Conservation (phyloP, 257 asterid genomes). For the Euphrasia confusa region DNA sequence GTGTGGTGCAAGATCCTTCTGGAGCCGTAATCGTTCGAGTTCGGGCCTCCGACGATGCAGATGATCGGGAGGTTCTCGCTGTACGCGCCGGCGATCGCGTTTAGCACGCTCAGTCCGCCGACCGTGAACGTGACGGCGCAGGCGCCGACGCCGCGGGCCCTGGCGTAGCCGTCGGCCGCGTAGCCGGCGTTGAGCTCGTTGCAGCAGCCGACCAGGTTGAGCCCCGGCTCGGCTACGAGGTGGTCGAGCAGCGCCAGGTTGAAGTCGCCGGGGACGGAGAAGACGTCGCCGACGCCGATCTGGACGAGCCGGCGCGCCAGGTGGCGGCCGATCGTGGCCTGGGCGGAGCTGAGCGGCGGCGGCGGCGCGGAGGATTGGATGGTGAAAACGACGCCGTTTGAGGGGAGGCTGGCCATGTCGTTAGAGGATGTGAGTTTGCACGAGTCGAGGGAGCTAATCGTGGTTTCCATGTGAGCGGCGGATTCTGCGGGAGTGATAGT, state of each 20-base stretch:
- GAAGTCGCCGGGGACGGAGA: neutral
- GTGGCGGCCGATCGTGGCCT: constrained; percentile 22
- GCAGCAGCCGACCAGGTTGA: no score
- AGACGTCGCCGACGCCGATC: constrained; percentile 19
- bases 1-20: constrained; percentile 19
- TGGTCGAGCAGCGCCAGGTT: no score
- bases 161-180: constrained; percentile 21
- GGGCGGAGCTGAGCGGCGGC: neutral
- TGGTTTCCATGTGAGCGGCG: neutral
- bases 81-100: constrained; percentile 17
- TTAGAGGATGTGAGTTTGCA: neutral
- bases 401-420: constrained; percentile 6
- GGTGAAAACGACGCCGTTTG: constrained; percentile 12
- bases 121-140: constrained; percentile 22
- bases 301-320: constrained; percentile 17
- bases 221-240: no score
- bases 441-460: neutral
- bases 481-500: no score
- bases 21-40: constrained; percentile 20
- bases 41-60: constrained; percentile 19
- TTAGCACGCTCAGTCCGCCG: constrained; percentile 8
- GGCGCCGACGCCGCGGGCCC: constrained; percentile 20
- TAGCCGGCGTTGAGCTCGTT: constrained; percentile 14
- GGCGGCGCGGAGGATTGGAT: neutral
- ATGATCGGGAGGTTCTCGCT: constrained; percentile 21